A percentile compares a stretch with the other conserved stretches of the same genome.
These are phyloP conservation scores for Pisolithus microcarpus DNA, from an alignment of 768 basidiomycete genomes.

Conservation along the genomic window DNA sequence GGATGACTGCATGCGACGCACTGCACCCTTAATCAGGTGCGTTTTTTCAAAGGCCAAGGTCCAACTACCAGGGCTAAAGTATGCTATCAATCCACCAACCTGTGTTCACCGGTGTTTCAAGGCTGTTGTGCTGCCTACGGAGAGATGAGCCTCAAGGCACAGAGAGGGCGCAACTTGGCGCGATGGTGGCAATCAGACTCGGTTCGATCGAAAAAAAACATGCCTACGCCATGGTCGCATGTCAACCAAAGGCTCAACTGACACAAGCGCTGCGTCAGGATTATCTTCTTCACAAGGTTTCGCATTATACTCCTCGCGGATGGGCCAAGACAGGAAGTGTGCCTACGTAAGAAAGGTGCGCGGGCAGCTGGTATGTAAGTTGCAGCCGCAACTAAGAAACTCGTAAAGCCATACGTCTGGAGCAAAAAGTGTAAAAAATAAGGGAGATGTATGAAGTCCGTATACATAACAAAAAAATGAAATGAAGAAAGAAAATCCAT, in stretches of 20 bases:
- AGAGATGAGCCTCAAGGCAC: too few species aligned
- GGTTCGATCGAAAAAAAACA: too few species aligned
- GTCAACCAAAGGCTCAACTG: not conserved
- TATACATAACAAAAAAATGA: slow-evolving; percentile 17
- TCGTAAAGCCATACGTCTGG: slow-evolving; percentile 12
- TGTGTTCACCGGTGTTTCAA: too few species aligned
- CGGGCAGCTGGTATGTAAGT: slow-evolving; percentile 1
- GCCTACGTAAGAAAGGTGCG: not conserved
- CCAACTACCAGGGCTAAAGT: too few species aligned
- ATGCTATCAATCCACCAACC: too few species aligned
- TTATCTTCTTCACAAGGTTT: not conserved
- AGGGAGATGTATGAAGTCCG: slow-evolving; percentile 9
- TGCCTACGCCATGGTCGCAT: too few species aligned
- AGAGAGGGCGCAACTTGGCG: too few species aligned
- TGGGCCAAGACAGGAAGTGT: slow-evolving; percentile 3
- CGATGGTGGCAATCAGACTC: too few species aligned
- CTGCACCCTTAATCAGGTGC: too few species aligned
- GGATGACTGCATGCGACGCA: slow-evolving; percentile 49
- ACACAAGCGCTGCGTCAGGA: not conserved
- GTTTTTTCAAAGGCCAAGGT: too few species aligned
- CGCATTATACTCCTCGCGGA: not conserved
- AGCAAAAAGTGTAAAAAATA: slow-evolving; percentile 4
- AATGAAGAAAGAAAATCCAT: slow-evolving; percentile 16
- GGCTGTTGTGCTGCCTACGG: too few species aligned
- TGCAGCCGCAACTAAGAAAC: slow-evolving; percentile 21